phyloP scores from a whole-genome alignment of 2,329 filamentous ascomycete genomes.

The Cercospora sojina region DNA sequence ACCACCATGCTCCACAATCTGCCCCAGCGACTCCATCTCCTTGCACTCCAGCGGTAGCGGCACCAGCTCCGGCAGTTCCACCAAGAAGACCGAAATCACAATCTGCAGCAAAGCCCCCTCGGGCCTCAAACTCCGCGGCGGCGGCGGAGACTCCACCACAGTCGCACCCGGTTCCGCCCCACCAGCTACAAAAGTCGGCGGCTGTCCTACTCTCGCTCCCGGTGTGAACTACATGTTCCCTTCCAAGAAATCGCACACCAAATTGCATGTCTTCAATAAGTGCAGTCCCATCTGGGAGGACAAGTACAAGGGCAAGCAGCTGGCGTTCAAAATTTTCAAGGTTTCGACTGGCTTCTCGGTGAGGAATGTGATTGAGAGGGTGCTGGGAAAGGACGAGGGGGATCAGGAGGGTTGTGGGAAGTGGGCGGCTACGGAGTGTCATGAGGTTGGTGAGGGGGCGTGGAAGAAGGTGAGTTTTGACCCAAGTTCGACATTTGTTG shows the following conservation, averaged over 20 bases:
- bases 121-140: slow-evolving; percentile 1
- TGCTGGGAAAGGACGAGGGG: slow-evolving; percentile 26
- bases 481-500: neutral
- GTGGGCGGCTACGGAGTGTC: slow-evolving; percentile 38
- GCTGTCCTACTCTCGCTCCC: slow-evolving; percentile 22
- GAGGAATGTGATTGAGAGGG: slow-evolving; percentile 34
- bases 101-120: neutral
- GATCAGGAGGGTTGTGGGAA: slow-evolving; percentile 26
- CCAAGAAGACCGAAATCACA: slow-evolving; percentile 1
- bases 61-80: neutral
- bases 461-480: slow-evolving; percentile 34
- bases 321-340: slow-evolving; percentile 38
- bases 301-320: slow-evolving; percentile 21
- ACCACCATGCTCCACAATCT: slow-evolving; percentile 1
- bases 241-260: slow-evolving; percentile 28
- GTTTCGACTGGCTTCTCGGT: slow-evolving; percentile 32
- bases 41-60: slow-evolving; percentile 1
- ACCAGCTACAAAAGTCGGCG: neutral
- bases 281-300: slow-evolving; percentile 31
- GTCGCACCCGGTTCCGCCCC: neutral
- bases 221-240: slow-evolving; percentile 36
- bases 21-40: slow-evolving; percentile 6
- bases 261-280: slow-evolving; percentile 35
- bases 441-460: slow-evolving; percentile 34
- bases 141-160: neutral